Evolutionary conservation across 2,329 filamentous ascomycete species (phyloP), one percentile per base, ranked within the genome.

Genomic region (Podosphaera fusca): DNA sequence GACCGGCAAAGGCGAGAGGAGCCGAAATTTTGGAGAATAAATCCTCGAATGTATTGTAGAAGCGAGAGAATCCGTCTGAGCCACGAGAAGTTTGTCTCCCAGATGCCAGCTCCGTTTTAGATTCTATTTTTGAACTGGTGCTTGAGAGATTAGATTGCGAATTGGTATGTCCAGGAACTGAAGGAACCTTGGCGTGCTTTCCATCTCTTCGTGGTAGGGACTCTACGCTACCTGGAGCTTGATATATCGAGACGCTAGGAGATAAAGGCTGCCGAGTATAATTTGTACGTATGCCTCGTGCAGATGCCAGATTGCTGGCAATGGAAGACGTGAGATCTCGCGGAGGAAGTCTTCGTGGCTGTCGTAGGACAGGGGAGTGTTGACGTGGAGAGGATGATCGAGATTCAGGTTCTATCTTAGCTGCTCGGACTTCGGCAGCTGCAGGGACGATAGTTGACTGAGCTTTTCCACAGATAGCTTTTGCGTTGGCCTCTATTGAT

Each of bases 21-120:
- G 89, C 88, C 0, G 90, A 94, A 10, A 96, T 79, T 63, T 83
- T 85, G 60, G 87, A 92, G 66, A 96, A 86, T 53, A 95, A 78
- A 56, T 79, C 87, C 57, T 89, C 88, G 65, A 95, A 95, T 0
- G 87, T 88, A 58, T 78, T 89, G 70, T 96, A 98, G 70, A 96
- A 98, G 56, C 82, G 80, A 5, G 86, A 80, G 67, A 95, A 98
- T 4, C 86, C 83, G 58, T 90, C 88, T 36, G 94, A 87, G 1
- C 70, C 65, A 5, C 30, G 30, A 59, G 60, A 61, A 59, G 36
- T 59, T 1, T 33, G 50, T 10, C 30, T 40, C 63, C 68, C 68
- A 7, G 57, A 34, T 63, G 63, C 58, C 59, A 58, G 59, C 60
- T 65, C 63, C 58, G 60, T 56, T 59, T 67, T 65, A 60, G 65